Percentiles rank a stretch among this genome's conserved stretches.
These are phyloP conservation scores for Hibiscus trionum DNA, from an alignment of 345 rosid species.

Conservation along the genomic window DNA sequence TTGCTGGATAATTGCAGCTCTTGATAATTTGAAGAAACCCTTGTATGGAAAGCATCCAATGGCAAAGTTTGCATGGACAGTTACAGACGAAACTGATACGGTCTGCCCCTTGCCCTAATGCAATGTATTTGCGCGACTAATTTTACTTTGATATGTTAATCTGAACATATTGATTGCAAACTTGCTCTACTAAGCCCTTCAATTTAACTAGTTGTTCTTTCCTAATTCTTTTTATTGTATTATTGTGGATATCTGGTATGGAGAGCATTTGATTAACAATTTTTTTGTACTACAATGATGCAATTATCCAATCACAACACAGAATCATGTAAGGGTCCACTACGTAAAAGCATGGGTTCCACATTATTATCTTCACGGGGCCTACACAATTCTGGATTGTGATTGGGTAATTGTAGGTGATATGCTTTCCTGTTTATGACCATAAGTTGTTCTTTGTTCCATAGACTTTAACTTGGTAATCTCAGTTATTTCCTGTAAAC, in stretches of 20 bases:
- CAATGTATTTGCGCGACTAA: background rate
- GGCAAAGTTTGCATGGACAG: conserved; percentile 85
- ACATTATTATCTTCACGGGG: background rate
- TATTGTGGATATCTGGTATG: background rate
- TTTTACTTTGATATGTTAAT: background rate
- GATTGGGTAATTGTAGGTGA: background rate
- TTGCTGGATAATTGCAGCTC: conserved; percentile 45
- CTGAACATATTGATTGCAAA: background rate
- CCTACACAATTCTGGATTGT: background rate
- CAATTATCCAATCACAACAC: too few relatives aligned
- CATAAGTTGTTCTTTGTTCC: background rate
- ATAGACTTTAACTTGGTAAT: background rate
- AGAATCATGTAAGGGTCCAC: background rate
- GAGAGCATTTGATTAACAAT: background rate
- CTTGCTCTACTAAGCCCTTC: background rate
- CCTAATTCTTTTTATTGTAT: background rate
- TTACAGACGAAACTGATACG: conserved; percentile 77
- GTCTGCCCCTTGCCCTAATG: conserved; percentile 29
- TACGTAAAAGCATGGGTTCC: background rate
- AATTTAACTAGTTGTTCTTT: background rate
- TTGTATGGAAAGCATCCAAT: conserved; percentile 92
- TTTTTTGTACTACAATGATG: background rate
- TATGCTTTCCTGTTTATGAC: background rate
- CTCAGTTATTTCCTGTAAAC: background rate
- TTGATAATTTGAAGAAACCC: conserved; percentile 82